Percentiles rank a stretch among this genome's conserved stretches.
Conservation (phyloP, 2,329 filamentous ascomycete species). For the Claviceps monticola region DNA sequence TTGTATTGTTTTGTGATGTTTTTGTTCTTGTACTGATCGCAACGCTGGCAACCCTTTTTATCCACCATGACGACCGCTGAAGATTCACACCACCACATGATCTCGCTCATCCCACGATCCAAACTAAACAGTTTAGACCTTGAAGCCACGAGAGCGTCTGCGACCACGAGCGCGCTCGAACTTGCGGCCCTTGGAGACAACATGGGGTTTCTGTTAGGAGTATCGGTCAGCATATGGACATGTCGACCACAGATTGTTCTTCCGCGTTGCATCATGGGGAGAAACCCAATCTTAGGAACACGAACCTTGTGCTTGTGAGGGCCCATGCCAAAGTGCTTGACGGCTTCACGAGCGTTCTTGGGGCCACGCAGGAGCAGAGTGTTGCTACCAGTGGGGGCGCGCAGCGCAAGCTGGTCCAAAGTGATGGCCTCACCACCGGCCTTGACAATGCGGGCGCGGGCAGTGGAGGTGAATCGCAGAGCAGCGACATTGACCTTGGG, state of each 20-base stretch:
- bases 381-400: slow-evolving; percentile 91
- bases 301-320: slow-evolving; percentile 93
- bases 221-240: neutral
- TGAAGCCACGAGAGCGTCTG: slow-evolving; percentile 97
- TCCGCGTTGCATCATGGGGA: neutral
- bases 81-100: slow-evolving; percentile 1
- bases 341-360: slow-evolving; percentile 94
- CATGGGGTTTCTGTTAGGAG: slow-evolving; percentile 67
- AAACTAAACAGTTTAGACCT: slow-evolving; percentile 62
- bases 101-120: slow-evolving; percentile 8
- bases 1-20: too few relatives aligned
- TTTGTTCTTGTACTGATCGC: slow-evolving; percentile 11
- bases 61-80: slow-evolving; percentile 9
- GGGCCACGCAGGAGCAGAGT: slow-evolving; percentile 93
- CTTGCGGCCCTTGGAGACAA: slow-evolving; percentile 98
- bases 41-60: slow-evolving; percentile 15
- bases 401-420: slow-evolving; percentile 91
- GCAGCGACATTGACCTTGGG: slow-evolving; percentile 92
- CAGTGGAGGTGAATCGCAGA: slow-evolving; percentile 91
- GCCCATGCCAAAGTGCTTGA: slow-evolving; percentile 99
- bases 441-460: slow-evolving; percentile 82
- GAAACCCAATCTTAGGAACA: slow-evolving; percentile 3
- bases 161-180: slow-evolving; percentile 99
- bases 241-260: too few relatives aligned
- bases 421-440: slow-evolving; percentile 93